Evolutionary conservation across 75 land plant genomes (phyloP).

Genomic region (Pinus albicaulis): DNA sequence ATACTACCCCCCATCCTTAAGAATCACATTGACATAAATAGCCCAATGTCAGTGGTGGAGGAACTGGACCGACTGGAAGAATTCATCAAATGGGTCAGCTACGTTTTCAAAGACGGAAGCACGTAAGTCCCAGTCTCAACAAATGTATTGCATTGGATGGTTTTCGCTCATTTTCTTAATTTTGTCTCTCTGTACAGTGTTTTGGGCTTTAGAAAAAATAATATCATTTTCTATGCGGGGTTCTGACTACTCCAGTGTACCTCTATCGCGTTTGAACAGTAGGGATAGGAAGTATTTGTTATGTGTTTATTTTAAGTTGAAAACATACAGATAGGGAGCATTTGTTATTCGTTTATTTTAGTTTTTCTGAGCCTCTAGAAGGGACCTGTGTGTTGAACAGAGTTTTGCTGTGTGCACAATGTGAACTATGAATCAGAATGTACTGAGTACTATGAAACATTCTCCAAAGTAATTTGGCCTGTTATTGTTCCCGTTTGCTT

Average conservation of each 20-base stretch:
- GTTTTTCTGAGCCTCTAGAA: background rate
- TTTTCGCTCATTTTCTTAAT: background rate
- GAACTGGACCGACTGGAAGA: conserved; percentile 94
- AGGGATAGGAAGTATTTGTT: too few relatives aligned
- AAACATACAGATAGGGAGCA: too few relatives aligned
- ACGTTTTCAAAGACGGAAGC: conserved; percentile 82
- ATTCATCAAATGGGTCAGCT: conserved; percentile 84
- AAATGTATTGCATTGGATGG: background rate
- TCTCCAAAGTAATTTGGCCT: background rate
- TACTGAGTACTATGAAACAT: background rate
- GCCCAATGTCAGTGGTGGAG: conserved; percentile 70
- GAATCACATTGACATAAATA: conserved; percentile 54
- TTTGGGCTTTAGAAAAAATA: background rate
- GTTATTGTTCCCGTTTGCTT: background rate
- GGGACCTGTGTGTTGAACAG: background rate
- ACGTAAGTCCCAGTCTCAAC: conserved; percentile 54
- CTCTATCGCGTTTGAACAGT: too few relatives aligned
- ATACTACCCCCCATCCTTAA: conserved; percentile 56
- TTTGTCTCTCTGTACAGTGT: background rate
- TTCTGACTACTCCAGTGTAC: too few relatives aligned
- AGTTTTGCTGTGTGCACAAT: background rate
- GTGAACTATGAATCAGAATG: background rate
- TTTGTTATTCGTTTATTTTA: background rate
- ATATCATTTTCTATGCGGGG: too few relatives aligned
- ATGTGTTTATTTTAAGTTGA: too few relatives aligned